A percentile compares a stretch with the other conserved stretches of the same genome.
Evolutionary conservation across 805 yeast genomes (phyloP).

Genomic region (Barnettozyma sp.): DNA sequence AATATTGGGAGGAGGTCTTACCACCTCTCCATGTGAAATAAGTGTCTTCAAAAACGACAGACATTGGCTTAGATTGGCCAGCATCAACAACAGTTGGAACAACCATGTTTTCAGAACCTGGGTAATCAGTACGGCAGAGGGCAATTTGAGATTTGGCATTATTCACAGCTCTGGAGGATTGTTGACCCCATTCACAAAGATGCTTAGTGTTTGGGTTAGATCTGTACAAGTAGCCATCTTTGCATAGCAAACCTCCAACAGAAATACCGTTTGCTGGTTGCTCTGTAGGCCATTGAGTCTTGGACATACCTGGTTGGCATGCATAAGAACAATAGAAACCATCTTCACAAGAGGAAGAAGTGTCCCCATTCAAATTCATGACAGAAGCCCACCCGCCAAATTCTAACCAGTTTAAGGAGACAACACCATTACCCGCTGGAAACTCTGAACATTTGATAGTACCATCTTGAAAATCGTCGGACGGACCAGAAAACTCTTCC

Average conservation of each 20-base stretch:
- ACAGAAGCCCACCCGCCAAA: slow-evolving; percentile 79
- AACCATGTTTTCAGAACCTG: slow-evolving; percentile 98
- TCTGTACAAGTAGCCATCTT: slow-evolving; percentile 77
- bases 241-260: slow-evolving; percentile 88
- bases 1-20: slow-evolving; percentile 90
- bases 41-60: slow-evolving; percentile 70
- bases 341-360: slow-evolving; percentile 70
- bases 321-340: slow-evolving; percentile 97
- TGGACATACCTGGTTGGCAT: slow-evolving; percentile 98
- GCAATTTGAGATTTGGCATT: slow-evolving; percentile 65
- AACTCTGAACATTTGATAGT: slow-evolving; percentile 55
- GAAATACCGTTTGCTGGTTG: slow-evolving; percentile 91
- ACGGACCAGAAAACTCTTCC: slow-evolving; percentile 48
- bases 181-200: slow-evolving; percentile 84
- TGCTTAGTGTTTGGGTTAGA: slow-evolving; percentile 58
- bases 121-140: slow-evolving; percentile 97
- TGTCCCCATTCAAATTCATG: slow-evolving; percentile 45
- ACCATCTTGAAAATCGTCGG: slow-evolving; percentile 63
- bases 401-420: slow-evolving; percentile 62
- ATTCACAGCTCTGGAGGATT: slow-evolving; percentile 61
- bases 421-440: slow-evolving; percentile 81
- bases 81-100: slow-evolving; percentile 79
- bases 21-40: slow-evolving; percentile 82
- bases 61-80: slow-evolving; percentile 57
- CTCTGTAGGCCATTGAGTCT: slow-evolving; percentile 90